A percentile compares a stretch with the other conserved stretches of the same genome.
These are phyloP conservation scores for Mentha longifolia DNA, from an alignment of 257 asterid species.

Conservation along the genomic window DNA sequence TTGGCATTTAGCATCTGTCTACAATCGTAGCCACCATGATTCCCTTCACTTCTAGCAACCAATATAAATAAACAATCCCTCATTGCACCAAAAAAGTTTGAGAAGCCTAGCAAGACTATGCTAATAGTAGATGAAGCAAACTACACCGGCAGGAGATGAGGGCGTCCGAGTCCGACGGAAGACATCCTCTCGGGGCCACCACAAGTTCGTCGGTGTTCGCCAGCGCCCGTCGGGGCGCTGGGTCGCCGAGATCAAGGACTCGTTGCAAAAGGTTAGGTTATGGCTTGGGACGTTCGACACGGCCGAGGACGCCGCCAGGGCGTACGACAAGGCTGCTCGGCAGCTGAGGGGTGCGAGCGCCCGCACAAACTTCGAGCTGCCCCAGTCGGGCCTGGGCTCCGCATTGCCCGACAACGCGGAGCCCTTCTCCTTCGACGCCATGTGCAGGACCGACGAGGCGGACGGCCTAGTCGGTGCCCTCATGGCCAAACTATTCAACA, in stretches of 20 bases:
- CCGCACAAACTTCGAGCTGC: slow-evolving; percentile 73
- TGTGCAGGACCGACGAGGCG: slow-evolving; percentile 70
- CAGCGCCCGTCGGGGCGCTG: slow-evolving; percentile 88
- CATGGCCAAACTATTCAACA: slow-evolving; percentile 60
- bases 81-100: background rate
- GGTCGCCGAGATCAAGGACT: slow-evolving; percentile 92
- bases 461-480: slow-evolving; percentile 70
- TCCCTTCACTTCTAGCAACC: slow-evolving; percentile 20
- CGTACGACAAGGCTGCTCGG: slow-evolving; percentile 80
- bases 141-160: slow-evolving; percentile 26
- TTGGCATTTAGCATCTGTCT: slow-evolving; percentile 43
- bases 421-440: slow-evolving; percentile 73
- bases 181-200: slow-evolving; percentile 71
- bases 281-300: slow-evolving; percentile 91
- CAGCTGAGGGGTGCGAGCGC: slow-evolving; percentile 71
- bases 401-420: slow-evolving; percentile 35
- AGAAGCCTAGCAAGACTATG: slow-evolving; percentile 18
- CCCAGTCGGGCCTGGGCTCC: slow-evolving; percentile 26
- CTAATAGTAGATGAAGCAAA: slow-evolving; percentile 46
- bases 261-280: slow-evolving; percentile 73
- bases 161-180: slow-evolving; percentile 47
- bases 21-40: slow-evolving; percentile 25
- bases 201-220: slow-evolving; percentile 75
- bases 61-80: slow-evolving; percentile 36
- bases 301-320: slow-evolving; percentile 82